Percentiles rank a stretch among this genome's conserved stretches.
Evolutionary conservation across 371 early-diverging fungal species (phyloP).

Genomic region (Actinomortierella ambigua): DNA sequence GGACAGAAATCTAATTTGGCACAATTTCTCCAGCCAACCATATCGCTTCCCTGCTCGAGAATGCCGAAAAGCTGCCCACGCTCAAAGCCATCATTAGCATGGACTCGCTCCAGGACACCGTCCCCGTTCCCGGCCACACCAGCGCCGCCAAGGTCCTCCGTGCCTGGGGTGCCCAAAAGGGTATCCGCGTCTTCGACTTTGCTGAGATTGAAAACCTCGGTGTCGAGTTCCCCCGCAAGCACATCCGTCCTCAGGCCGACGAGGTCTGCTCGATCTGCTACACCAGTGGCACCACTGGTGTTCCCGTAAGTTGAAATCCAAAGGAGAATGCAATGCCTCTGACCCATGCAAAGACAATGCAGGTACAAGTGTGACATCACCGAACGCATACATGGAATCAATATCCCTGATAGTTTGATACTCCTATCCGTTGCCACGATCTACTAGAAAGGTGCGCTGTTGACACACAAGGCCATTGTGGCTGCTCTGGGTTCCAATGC

Average conservation of each 20-base stretch:
- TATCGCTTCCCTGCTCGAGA: conserved; percentile 65
- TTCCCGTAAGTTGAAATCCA: conserved; percentile 66
- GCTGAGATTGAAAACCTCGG: conserved; percentile 72
- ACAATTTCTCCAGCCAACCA: conserved; percentile 53
- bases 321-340: too few species aligned
- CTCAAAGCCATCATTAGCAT: conserved; percentile 81
- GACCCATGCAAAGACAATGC: neutral
- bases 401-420: too few species aligned
- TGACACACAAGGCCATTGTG: conserved; percentile 62
- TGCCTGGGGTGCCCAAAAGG: conserved; percentile 58
- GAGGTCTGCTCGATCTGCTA: conserved; percentile 76
- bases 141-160: conserved; percentile 53
- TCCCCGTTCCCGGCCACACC: conserved; percentile 45
- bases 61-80: conserved; percentile 56
- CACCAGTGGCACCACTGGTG: conserved; percentile 91
- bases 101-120: conserved; percentile 66
- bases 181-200: conserved; percentile 60
- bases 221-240: conserved; percentile 53
- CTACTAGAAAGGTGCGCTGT: conserved; percentile 64
- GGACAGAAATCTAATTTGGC: neutral
- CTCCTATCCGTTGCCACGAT: too few species aligned
- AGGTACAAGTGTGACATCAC: too few species aligned
- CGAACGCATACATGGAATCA: too few species aligned
- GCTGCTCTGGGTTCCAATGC: conserved; percentile 52
- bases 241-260: conserved; percentile 37